Evolutionary conservation across 2,329 filamentous ascomycete species (phyloP), one percentile per base, ranked within the genome.

Genomic region (Botrytis paeoniae): DNA sequence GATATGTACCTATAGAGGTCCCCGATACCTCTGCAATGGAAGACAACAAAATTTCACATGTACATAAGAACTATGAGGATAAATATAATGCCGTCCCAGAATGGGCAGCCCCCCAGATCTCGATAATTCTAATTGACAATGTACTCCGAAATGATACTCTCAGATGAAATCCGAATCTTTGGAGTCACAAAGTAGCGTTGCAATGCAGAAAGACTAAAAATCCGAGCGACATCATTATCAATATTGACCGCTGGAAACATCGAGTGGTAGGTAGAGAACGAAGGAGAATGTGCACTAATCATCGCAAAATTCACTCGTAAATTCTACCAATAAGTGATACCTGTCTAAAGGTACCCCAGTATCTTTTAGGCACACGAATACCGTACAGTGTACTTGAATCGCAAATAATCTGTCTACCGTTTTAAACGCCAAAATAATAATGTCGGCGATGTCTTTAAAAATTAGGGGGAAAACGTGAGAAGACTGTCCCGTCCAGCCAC

Each of bases 21-120:
- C 70, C 70, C 70, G 70, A 68, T 59, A 45, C 39, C 25, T 59
- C 39, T 60, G 43, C 62, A 60, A 66, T 72, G 39, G 70, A 68
- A 41, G 39, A 43, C 32, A 60, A 65, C 45, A 20, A 25, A 59
- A n/a, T 25, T 54, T 59, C 10, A 48, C 37, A 54, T 39, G 35
- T n/a, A 66, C 37, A 54, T 57, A 37, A 57, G 25, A 57, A 41
- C 35, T 35, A 57, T 54, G 48, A 41, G 48, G 51, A 29, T 29
- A 41, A 68, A 16, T 29, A 54, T 14, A 68, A 57, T 57, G 35
- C 35, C 35, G 35, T 57, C 25, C 14, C 16, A 68, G 41, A 32
- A 41, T 20, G 35, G n/a, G 25, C 32, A 51, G 3, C 35, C 45
- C 45, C 32, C 25, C 64, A 66, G 32, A 66, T 54, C 64, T 66